Conservation (phyloP, 768 basidiomycete genomes). For the Strobilomyces confusus region DNA sequence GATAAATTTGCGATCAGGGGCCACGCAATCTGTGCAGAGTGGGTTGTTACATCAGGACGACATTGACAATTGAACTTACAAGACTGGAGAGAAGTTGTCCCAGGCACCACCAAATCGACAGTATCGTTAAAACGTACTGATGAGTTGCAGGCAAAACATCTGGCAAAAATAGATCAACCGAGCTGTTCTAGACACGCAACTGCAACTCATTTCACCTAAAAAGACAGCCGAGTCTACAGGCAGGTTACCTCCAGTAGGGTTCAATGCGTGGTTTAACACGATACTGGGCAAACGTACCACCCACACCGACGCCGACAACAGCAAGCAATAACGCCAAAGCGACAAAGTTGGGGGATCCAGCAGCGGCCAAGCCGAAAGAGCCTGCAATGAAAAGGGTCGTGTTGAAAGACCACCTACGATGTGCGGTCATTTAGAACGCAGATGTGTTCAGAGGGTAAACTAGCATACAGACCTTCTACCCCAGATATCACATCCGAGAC, state of each 20-base stretch:
- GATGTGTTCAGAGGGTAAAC: neutral
- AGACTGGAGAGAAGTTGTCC: constrained; percentile 51
- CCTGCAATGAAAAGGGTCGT: constrained; percentile 52
- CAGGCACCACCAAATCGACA: constrained; percentile 58
- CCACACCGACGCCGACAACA: constrained; percentile 45
- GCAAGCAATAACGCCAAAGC: constrained; percentile 46
- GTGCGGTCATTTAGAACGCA: neutral
- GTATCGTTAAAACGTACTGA: constrained; percentile 54
- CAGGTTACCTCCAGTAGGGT: constrained; percentile 39
- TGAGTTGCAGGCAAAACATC: constrained; percentile 52
- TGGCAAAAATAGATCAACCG: constrained; percentile 18
- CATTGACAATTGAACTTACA: constrained; percentile 21
- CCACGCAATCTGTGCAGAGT: constrained; percentile 46
- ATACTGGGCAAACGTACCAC: constrained; percentile 28
- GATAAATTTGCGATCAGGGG: constrained; percentile 55
- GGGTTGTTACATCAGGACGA: neutral
- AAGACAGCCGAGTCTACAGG: constrained; percentile 54
- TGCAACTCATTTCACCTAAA: constrained; percentile 32
- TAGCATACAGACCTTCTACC: constrained; percentile 37
- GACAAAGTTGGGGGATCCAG: constrained; percentile 43
- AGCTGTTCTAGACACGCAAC: neutral
- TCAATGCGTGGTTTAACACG: neutral
- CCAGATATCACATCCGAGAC: constrained; percentile 49
- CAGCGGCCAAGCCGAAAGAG: constrained; percentile 50
- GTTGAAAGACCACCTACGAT: constrained; percentile 47